Conservation (phyloP, 768 basidiomycete species). For the Termitomyces sp. region DNA sequence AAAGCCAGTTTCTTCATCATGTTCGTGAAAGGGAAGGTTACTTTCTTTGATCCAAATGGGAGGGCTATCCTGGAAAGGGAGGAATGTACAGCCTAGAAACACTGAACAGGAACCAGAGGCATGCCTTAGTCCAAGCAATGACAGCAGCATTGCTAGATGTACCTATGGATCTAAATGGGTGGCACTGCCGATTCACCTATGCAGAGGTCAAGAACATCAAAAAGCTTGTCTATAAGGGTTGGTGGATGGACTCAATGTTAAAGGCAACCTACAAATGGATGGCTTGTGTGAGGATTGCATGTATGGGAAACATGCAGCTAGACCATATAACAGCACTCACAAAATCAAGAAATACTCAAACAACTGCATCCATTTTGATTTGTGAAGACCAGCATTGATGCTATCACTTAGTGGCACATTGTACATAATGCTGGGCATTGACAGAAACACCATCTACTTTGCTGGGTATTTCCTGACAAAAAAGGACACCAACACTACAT, state of each 20-base stretch:
- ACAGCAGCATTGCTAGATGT: too few species aligned
- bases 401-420: background rate
- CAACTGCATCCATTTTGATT: background rate
- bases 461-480: background rate
- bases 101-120: too few species aligned
- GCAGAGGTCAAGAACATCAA: too few species aligned
- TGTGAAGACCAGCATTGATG: background rate
- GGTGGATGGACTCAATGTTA: background rate
- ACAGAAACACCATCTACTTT: too few species aligned
- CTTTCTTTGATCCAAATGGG: background rate
- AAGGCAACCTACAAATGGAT: background rate
- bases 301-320: background rate
- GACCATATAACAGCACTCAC: background rate
- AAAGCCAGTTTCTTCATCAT: background rate
- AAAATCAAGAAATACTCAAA: background rate
- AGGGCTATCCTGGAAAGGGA: background rate
- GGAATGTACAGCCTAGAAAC: too few species aligned
- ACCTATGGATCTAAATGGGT: too few species aligned
- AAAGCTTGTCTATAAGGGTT: too few species aligned
- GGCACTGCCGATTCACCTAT: too few species aligned
- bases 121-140: too few species aligned
- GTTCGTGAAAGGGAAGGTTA: too few species aligned
- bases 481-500: background rate
- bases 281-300: background rate
- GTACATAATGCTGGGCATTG: background rate